Conservation (phyloP, 148 eudicot species). For the Rhododendron ferrugineum region DNA sequence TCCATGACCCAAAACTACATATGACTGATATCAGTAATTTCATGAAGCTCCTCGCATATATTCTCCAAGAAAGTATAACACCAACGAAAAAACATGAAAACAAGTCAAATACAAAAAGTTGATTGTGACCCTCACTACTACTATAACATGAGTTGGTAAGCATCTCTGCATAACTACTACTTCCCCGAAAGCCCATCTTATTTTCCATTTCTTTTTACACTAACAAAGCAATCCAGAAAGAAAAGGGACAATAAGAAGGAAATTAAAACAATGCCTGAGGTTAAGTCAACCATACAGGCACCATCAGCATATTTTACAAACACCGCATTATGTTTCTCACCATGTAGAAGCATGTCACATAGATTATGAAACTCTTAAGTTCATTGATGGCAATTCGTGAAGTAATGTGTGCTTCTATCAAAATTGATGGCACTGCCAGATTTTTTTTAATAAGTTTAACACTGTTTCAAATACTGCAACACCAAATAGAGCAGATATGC, state of each 20-base stretch:
- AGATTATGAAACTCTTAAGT: background rate
- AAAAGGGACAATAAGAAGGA: background rate
- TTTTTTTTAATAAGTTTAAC: background rate
- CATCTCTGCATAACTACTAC: background rate
- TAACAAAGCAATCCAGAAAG: background rate
- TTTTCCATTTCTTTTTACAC: too few relatives aligned
- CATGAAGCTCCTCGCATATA: background rate
- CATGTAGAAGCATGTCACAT: background rate
- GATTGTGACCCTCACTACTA: background rate
- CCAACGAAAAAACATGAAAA: background rate
- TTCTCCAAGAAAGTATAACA: background rate
- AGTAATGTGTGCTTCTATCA: background rate
- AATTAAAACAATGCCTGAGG: background rate
- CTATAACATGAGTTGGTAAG: background rate
- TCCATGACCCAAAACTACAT: constrained; percentile 12
- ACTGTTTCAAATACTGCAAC: background rate
- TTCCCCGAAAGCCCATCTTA: too few relatives aligned
- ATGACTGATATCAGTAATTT: background rate
- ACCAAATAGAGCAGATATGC: background rate
- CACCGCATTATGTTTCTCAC: background rate
- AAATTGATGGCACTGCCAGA: background rate
- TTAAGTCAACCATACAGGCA: background rate
- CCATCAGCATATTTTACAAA: background rate
- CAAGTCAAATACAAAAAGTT: background rate
- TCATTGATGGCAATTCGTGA: background rate